These are phyloP conservation scores for Phytopythium mirpurense DNA, from an alignment of 352 stramenopile genomes.

Conservation along the genomic window DNA sequence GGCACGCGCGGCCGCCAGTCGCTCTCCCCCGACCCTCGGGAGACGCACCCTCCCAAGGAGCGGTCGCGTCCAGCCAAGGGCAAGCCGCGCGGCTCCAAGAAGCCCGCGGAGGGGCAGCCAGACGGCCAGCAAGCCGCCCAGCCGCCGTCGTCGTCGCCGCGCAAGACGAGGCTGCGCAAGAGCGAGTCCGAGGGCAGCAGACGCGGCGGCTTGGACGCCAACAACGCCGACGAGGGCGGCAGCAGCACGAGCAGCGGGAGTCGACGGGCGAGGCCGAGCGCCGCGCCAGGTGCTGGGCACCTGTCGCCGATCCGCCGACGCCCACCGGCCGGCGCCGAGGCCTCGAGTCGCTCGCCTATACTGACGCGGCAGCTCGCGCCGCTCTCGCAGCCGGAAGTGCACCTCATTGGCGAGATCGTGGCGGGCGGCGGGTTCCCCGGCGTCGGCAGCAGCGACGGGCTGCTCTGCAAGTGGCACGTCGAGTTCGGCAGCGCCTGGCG, in stretches of 20 bases:
- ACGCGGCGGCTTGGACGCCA: background rate
- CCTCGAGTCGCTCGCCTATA: no score
- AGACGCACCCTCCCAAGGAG: background rate
- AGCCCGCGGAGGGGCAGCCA: no score
- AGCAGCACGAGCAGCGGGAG: background rate
- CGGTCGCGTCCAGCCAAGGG: background rate
- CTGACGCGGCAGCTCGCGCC: background rate
- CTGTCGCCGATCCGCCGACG: conserved; percentile 2
- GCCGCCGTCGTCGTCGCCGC: no score
- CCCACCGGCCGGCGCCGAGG: no score
- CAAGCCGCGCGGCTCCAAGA: no score
- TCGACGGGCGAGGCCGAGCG: background rate
- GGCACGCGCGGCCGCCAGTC: background rate
- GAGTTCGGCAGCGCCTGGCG: conserved; percentile 55
- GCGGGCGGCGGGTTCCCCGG: conserved; percentile 37
- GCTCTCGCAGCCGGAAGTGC: conserved; percentile 49
- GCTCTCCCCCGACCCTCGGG: background rate
- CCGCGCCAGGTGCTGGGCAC: background rate
- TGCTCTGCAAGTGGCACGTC: conserved; percentile 65
- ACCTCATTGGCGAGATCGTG: conserved; percentile 65
- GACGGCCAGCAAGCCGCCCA: no score
- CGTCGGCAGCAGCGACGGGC: conserved; percentile 17
- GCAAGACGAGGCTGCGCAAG: no score
- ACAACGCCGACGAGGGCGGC: background rate
- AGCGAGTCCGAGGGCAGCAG: no score